A percentile compares a stretch with the other conserved stretches of the same genome.
Evolutionary conservation across 192 early-diverging fungal genomes (phyloP).

Genomic region (Chytriomyces sp.): DNA sequence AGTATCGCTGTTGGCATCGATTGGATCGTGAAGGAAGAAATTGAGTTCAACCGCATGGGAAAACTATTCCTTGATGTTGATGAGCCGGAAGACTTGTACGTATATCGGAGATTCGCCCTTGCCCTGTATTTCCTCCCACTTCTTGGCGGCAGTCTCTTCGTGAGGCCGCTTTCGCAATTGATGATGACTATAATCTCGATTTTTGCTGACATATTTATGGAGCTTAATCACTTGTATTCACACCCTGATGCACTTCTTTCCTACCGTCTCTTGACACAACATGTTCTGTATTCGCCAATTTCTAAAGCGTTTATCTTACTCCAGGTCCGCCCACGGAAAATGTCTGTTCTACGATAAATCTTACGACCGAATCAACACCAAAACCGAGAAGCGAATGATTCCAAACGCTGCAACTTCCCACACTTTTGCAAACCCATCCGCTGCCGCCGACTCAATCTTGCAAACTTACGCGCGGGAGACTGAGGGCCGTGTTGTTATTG

Average conservation of each 20-base stretch:
- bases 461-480: constrained; percentile 40
- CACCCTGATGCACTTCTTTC: constrained; percentile 20
- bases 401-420: constrained; percentile 69
- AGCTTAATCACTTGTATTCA: constrained; percentile 34
- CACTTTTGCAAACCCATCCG: constrained; percentile 76
- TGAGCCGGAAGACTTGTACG: constrained; percentile 81
- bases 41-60: constrained; percentile 87
- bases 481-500: constrained; percentile 72
- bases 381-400: constrained; percentile 64
- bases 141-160: background rate
- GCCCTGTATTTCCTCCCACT: background rate
- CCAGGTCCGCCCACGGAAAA: constrained; percentile 75
- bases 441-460: constrained; percentile 88
- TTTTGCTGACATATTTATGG: constrained; percentile 28
- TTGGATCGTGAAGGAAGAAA: constrained; percentile 93
- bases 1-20: constrained; percentile 85
- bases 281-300: background rate
- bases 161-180: constrained; percentile 19
- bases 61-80: constrained; percentile 81
- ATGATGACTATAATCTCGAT: constrained; percentile 38
- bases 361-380: constrained; percentile 85
- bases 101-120: constrained; percentile 4
- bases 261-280: background rate
- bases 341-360: constrained; percentile 77
- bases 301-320: constrained; percentile 4